Percentiles rank a stretch among this genome's conserved stretches.
phyloP scores from a whole-genome alignment of 1,139 yeast species.

The Suhomyces ambrosiae region DNA sequence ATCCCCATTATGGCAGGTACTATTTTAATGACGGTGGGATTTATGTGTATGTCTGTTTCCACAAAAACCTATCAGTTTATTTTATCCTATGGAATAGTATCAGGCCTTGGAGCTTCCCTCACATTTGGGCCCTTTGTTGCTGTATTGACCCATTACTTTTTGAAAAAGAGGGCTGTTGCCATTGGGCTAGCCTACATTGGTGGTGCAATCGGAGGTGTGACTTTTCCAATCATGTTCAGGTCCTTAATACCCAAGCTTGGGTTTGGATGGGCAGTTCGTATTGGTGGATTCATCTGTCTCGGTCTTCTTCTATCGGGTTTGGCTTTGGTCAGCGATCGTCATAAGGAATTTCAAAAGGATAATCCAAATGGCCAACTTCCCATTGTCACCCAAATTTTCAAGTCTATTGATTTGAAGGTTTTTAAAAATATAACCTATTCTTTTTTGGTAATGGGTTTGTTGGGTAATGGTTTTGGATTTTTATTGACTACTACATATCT shows the following conservation, averaged over 20 bases:
- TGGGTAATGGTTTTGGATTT: slow-evolving; percentile 37
- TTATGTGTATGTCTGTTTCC: slow-evolving; percentile 27
- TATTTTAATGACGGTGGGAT: slow-evolving; percentile 23
- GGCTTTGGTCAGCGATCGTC: slow-evolving; percentile 25
- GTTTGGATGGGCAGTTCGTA: slow-evolving; percentile 33
- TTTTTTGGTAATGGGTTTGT: slow-evolving; percentile 29
- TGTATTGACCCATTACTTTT: slow-evolving; percentile 28
- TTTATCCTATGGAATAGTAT: slow-evolving; percentile 23
- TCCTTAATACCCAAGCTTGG: slow-evolving; percentile 28
- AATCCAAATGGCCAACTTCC: slow-evolving; percentile 1
- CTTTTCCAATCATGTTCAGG: slow-evolving; percentile 28
- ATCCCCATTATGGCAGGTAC: slow-evolving; percentile 23
- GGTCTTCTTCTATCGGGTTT: slow-evolving; percentile 20
- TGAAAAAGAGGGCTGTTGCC: slow-evolving; percentile 25
- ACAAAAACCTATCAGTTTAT: slow-evolving; percentile 29
- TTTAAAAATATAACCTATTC: slow-evolving; percentile 29
- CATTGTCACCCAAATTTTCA: slow-evolving; percentile 19
- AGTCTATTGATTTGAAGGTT: slow-evolving; percentile 30
- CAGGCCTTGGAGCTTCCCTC: slow-evolving; percentile 30
- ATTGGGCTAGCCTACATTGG: slow-evolving; percentile 31
- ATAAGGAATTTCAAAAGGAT: slow-evolving; percentile 19
- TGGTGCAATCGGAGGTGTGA: slow-evolving; percentile 34
- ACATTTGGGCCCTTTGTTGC: slow-evolving; percentile 30
- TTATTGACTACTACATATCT: slow-evolving; percentile 28
- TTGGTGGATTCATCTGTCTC: slow-evolving; percentile 27